A percentile compares a stretch with the other conserved stretches of the same genome.
Conservation (phyloP, 2,329 filamentous ascomycete genomes). For the Colletotrichum incanum region DNA sequence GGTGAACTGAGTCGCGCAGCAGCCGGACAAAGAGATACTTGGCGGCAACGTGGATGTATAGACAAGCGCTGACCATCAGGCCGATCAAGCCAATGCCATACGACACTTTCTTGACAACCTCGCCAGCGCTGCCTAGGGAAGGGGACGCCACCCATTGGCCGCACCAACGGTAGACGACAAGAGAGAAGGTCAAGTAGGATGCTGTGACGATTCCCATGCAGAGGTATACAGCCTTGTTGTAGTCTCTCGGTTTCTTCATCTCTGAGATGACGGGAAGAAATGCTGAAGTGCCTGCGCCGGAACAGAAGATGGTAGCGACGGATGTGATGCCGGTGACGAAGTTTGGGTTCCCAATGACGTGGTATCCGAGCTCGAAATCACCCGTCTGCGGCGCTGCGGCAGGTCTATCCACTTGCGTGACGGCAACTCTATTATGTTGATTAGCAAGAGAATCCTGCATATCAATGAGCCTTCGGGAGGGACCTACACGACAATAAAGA, state of each 20-base stretch:
- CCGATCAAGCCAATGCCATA: constrained; percentile 73
- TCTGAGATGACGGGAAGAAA: constrained; percentile 78
- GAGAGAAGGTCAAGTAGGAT: constrained; percentile 71
- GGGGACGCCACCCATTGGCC: constrained; percentile 75
- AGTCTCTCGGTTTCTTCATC: constrained; percentile 73
- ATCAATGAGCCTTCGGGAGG: background rate
- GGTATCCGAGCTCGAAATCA: constrained; percentile 72
- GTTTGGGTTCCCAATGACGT: constrained; percentile 68
- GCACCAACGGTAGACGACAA: constrained; percentile 74
- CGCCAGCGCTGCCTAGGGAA: constrained; percentile 73
- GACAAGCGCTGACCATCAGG: constrained; percentile 61
- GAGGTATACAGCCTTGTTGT: constrained; percentile 71
- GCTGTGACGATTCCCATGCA: constrained; percentile 72
- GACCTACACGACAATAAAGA: constrained; percentile 69
- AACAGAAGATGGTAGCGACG: constrained; percentile 72
- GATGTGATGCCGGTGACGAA: constrained; percentile 74
- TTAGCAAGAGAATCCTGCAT: background rate
- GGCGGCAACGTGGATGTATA: constrained; percentile 57
- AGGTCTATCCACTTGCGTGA: constrained; percentile 70
- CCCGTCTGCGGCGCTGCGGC: constrained; percentile 74
- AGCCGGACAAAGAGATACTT: constrained; percentile 60
- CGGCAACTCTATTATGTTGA: constrained; percentile 60
- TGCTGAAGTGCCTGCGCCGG: constrained; percentile 71
- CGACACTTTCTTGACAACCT: constrained; percentile 71
- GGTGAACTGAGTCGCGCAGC: constrained; percentile 54